A percentile compares a stretch with the other conserved stretches of the same genome.
Evolutionary conservation across 768 basidiomycete genomes (phyloP).

Genomic region (Boletus fagicola): DNA sequence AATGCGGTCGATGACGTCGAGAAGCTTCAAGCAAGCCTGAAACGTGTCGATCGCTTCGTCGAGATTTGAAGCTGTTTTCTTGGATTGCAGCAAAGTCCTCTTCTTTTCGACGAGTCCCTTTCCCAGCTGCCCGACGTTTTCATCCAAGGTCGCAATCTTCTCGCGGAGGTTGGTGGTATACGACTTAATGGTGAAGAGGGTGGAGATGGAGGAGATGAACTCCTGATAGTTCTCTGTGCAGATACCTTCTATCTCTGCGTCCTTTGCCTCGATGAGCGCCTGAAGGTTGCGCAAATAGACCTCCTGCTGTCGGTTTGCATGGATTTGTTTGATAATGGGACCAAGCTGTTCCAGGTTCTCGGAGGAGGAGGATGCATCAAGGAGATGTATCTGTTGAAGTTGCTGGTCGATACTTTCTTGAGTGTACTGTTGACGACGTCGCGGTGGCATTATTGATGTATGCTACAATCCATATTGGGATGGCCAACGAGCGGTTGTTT

Average conservation of each 20-base stretch:
- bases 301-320: conserved; percentile 85
- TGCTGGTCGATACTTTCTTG: conserved; percentile 87
- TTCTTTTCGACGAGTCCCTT: conserved; percentile 91
- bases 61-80: conserved; percentile 89
- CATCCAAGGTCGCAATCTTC: conserved; percentile 85
- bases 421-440: conserved; percentile 68
- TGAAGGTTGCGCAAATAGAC: conserved; percentile 83
- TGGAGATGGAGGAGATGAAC: conserved; percentile 96
- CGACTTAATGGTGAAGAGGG: conserved; percentile 91
- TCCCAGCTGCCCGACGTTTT: conserved; percentile 85
- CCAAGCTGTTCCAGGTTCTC: conserved; percentile 96
- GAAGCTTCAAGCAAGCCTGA: conserved; percentile 86
- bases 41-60: conserved; percentile 97
- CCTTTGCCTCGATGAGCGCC: conserved; percentile 89
- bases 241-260: conserved; percentile 93
- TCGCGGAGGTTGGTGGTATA: conserved; percentile 94
- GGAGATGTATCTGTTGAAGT: conserved; percentile 85
- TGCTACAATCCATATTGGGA: conserved; percentile 13
- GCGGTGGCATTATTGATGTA: conserved; percentile 61
- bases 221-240: conserved; percentile 97
- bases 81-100: conserved; percentile 80
- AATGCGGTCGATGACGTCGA: conserved; percentile 91
- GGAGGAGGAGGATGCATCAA: conserved; percentile 82
- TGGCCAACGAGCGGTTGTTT: conserved; percentile 36
- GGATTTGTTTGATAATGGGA: conserved; percentile 92